These are phyloP conservation scores for Monilinia fructigena DNA, from an alignment of 2,329 filamentous ascomycete genomes.

Conservation along the genomic window DNA sequence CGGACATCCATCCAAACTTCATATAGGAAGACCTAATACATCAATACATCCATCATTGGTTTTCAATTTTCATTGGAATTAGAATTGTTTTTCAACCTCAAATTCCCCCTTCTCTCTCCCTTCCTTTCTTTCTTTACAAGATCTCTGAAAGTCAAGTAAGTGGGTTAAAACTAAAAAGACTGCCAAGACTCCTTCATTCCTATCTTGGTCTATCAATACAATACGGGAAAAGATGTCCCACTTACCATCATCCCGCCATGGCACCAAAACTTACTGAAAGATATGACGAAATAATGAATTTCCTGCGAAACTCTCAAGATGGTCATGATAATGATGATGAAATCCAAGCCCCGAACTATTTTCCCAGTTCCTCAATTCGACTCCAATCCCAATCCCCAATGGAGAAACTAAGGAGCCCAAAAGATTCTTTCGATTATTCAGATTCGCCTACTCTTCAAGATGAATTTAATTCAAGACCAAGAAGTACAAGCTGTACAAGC, in stretches of 20 bases:
- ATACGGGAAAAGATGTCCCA: constrained; percentile 14
- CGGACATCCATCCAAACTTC: no score
- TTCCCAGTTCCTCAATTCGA: neutral
- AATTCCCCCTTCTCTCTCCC: no score
- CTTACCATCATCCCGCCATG: constrained; percentile 2
- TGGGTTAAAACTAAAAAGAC: no score
- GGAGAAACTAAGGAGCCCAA: neutral
- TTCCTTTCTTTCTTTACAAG: no score
- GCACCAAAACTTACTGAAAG: neutral
- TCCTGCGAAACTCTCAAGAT: neutral
- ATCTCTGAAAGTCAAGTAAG: no score
- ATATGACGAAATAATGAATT: constrained; percentile 9
- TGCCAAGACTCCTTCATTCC: neutral
- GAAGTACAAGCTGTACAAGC: constrained; percentile 22
- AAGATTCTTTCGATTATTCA: constrained; percentile 23
- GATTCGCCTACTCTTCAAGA: constrained; percentile 25
- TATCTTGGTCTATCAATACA: neutral
- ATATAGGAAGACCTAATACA: no score
- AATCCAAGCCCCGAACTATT: constrained; percentile 3
- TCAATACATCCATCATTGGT: no score
- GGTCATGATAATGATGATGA: constrained; percentile 12
- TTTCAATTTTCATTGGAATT: no score
- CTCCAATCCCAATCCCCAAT: constrained; percentile 5
- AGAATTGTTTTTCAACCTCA: no score
- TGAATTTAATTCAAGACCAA: constrained; percentile 20